These are phyloP conservation scores for Pontederia crassipes DNA, from an alignment of 176 grass and related monocot genomes.

Conservation along the genomic window DNA sequence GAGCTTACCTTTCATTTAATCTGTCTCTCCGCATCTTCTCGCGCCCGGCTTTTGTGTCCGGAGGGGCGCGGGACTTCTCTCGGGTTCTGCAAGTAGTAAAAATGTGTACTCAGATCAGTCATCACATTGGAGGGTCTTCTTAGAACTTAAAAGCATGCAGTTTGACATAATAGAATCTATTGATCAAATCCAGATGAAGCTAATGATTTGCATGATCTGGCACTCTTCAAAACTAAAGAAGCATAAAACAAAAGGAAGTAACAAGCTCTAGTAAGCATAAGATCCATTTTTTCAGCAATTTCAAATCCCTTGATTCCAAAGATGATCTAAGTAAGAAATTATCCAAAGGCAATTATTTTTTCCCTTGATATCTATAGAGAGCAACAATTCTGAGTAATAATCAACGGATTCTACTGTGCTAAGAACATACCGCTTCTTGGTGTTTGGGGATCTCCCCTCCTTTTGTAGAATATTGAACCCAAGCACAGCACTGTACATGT, in stretches of 20 bases:
- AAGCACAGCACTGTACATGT: conserved; percentile 49
- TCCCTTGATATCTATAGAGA: background rate
- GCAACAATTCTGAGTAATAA: background rate
- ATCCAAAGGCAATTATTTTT: no score
- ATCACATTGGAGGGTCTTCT: background rate
- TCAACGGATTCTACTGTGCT: no score
- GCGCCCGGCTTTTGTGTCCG: conserved; percentile 84
- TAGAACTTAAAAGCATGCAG: background rate
- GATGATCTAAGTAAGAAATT: no score
- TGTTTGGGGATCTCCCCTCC: conserved; percentile 40
- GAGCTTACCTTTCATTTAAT: conserved; percentile 74
- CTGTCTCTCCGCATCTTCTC: conserved; percentile 85
- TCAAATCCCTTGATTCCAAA: no score
- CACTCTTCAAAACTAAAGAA: no score
- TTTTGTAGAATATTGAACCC: conserved; percentile 59
- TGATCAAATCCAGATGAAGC: no score
- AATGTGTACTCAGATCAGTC: background rate
- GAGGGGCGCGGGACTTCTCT: conserved; percentile 58
- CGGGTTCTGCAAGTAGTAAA: conserved; percentile 36
- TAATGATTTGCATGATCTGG: no score
- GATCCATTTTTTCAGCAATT: no score
- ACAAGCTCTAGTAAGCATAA: no score
- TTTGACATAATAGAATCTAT: background rate
- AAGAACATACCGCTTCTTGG: conserved; percentile 57
- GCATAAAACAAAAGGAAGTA: no score